Base-by-base conservation (phyloP, 129 eudicot genomes). In the sunflower (Helianthus annuus) region DNA sequence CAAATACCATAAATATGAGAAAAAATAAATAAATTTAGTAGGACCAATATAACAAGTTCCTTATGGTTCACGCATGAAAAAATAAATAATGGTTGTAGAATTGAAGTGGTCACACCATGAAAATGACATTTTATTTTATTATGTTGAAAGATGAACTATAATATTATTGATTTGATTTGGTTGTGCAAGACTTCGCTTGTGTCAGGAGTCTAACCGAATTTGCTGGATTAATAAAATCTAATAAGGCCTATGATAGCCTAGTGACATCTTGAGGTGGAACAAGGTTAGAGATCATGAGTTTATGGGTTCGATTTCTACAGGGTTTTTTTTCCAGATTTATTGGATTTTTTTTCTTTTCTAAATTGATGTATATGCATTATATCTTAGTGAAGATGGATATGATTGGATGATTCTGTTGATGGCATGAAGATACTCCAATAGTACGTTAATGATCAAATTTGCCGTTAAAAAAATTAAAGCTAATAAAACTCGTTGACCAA, bases 51-150 rank as follows among this genome's bases (percentile, higher is more conserved):
- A 19, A 2, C 36, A 15, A 1, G 61, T 6, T 6, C 11, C 36
- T 7, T 55, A 16, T 7, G 32, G 19, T 55, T 24, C 64, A 57
- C 64, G 64, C 64, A 32, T 24, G 64, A 59, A 9, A 27, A 29
- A 34, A 1, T 13, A 29, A 7, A 56, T 40, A 5, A 40, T 7
- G 5, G 62, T 55, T 13, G 15, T 60, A 45, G 65, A 59, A 59
- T 59, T 59, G 65, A 60, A 60, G 42, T 60, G 19, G 45, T 32
- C 45, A 13, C 65, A 60, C 65, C 10, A 60, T 27, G 42, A 58
- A 60, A 60, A 24, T 60, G 65, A 60, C 42, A 29, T 19, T 19
- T 19, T 19, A 19, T 19, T 19, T 19, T 19, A 19, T 60, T 11
- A 13, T 60, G 19, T 32, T 29, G 14, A 19, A 55, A 55, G 19